Evolutionary conservation across 192 early-diverging fungal species (phyloP), one percentile per base, ranked within the genome.

Genomic region (Coemansia sp.): DNA sequence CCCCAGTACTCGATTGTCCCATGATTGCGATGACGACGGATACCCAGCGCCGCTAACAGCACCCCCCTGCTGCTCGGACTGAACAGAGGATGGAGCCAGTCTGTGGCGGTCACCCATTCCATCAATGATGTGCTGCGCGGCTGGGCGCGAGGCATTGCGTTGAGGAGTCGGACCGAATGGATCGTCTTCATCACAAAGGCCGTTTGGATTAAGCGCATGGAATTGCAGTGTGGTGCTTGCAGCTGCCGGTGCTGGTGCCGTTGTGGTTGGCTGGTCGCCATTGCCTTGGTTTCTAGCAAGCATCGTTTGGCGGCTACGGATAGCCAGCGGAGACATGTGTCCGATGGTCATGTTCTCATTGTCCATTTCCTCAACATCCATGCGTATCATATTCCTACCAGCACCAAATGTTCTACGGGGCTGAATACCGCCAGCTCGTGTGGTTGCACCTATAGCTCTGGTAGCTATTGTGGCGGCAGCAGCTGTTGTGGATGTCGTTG

Each of bases 291-390:
- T 18, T 33, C 55, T 34, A 12, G 55, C 55, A 34, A 57, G 55
- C 55, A 33, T 57, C 18, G 55, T 33, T 18, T 57, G 37, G 46
- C 68, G 74, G 33, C 67, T 61, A 18, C 77, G 77, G 45, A 65
- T 59, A 7, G 66, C 77, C 21, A 80, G 63, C 16, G 77, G 77
- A 12, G 77, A 80, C 68, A 80, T 69, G 26, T 74, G 77, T 4
- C 77, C 72, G n/a, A 79, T 74, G 12, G 77, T 79, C 77, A 79
- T 74, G 62, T 80, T 63, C n/a, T 74, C 77, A 4, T 23, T 63
- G 49, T 74, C 77, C 69, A 71, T 62, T 16, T 60, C 62, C 52
- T 68, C 72, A 0, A 61, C 20, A n/a, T 64, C 65, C 77, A 74
- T 80, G 2, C 35, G 57, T 9, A 71, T 39, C 35, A 65, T 35